These are phyloP conservation scores for Tephrocybe sp. DNA, from an alignment of 768 basidiomycete species.

Conservation along the genomic window DNA sequence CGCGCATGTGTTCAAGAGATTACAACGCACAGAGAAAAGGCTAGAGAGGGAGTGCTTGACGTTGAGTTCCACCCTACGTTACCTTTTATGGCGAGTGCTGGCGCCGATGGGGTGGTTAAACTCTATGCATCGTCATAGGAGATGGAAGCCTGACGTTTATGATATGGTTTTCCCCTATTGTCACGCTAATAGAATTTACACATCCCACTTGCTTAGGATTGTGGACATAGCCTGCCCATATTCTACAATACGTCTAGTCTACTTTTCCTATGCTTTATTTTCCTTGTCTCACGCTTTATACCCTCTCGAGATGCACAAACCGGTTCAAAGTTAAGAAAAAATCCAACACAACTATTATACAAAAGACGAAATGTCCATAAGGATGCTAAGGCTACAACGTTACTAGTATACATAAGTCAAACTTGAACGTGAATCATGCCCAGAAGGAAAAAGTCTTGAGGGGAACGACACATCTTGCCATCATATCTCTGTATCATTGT, in stretches of 20 bases:
- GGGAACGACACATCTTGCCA: conserved; percentile 4
- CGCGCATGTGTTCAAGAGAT: conserved; percentile 87
- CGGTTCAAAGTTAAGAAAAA: conserved; percentile 3
- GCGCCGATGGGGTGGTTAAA: conserved; percentile 94
- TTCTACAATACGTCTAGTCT: conserved; percentile 17
- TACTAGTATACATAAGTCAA: conserved; percentile 29
- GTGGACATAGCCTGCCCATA: conserved; percentile 24
- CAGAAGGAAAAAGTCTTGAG: background rate
- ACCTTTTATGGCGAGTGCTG: conserved; percentile 88
- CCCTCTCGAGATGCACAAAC: conserved; percentile 1
- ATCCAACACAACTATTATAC: conserved; percentile 1
- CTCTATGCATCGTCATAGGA: conserved; percentile 84
- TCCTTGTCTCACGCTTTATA: conserved; percentile 18
- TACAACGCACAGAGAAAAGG: conserved; percentile 85
- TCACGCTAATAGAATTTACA: conserved; percentile 30
- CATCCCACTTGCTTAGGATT: conserved; percentile 26
- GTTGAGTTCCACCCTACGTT: conserved; percentile 82
- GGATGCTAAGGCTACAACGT: conserved; percentile 38
- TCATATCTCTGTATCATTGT: conserved; percentile 32
- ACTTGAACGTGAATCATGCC: background rate
- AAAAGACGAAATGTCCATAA: background rate
- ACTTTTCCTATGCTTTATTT: conserved; percentile 25
- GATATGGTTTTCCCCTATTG: conserved; percentile 6
- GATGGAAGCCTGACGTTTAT: conserved; percentile 6
- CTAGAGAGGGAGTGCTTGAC: conserved; percentile 85